These are phyloP conservation scores for Periconia sp. DNA, from an alignment of 2,329 filamentous ascomycete species.

Conservation along the genomic window DNA sequence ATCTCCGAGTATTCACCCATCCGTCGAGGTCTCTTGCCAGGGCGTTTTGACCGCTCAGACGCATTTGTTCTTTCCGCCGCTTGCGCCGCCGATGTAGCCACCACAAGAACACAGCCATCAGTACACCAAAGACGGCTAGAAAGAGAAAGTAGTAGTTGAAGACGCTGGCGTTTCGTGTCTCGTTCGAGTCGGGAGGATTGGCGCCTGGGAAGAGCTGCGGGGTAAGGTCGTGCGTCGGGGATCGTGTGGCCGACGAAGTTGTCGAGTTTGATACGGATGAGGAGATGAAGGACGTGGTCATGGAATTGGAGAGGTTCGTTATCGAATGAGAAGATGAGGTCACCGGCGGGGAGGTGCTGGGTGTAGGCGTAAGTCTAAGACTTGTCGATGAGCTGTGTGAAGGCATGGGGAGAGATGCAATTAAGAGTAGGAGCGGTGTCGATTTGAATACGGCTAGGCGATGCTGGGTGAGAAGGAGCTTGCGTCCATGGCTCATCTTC, in stretches of 20 bases:
- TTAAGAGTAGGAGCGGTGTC: constrained; percentile 1
- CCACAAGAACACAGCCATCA: constrained; percentile 51
- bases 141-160: constrained; percentile 63
- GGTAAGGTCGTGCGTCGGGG: constrained; percentile 4
- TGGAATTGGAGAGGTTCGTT: no score
- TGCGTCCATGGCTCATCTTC: constrained; percentile 3
- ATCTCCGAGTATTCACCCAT: constrained; percentile 38
- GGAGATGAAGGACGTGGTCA: no score
- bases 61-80: constrained; percentile 36
- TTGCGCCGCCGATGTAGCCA: constrained; percentile 53
- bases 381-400: background rate
- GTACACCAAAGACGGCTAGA: constrained; percentile 58
- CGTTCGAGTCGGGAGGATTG: constrained; percentile 2
- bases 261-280: constrained; percentile 1
- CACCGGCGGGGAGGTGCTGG: background rate
- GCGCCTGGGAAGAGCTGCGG: constrained; percentile 15
- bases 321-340: no score
- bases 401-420: constrained; percentile 4
- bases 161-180: constrained; percentile 29
- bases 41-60: constrained; percentile 38
- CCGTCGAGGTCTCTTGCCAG: constrained; percentile 45
- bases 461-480: background rate
- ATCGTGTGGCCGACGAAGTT: constrained; percentile 2
- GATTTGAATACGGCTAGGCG: background rate
- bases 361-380: background rate